Percentiles rank a stretch among this genome's conserved stretches.
phyloP scores from a whole-genome alignment of 495 filamentous ascomycete genomes.

The Tuber brumale region DNA sequence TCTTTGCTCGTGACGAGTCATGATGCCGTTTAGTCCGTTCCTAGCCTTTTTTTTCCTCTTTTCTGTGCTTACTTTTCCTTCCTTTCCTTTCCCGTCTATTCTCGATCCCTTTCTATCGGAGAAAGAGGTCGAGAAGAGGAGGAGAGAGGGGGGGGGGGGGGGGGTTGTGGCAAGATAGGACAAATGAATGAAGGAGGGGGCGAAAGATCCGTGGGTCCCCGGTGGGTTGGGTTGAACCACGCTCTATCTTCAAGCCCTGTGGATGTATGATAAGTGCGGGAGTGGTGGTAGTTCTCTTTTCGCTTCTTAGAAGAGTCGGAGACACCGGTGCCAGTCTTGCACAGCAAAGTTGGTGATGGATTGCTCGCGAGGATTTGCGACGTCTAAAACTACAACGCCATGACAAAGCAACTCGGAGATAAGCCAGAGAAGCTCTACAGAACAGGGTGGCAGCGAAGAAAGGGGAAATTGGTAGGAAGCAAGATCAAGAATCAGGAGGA shows the following conservation, averaged over 20 bases:
- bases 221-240: neutral
- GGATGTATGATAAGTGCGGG: neutral
- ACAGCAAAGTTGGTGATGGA: neutral
- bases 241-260: neutral
- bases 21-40: constrained; percentile 19
- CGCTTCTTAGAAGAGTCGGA: no score
- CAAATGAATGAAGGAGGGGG: neutral
- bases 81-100: neutral
- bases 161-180: neutral
- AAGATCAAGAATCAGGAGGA: constrained; percentile 13
- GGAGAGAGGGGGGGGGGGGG: neutral
- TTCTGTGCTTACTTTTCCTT: neutral
- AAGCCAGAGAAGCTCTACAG: constrained; percentile 19
- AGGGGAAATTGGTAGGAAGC: constrained; percentile 8
- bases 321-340: neutral
- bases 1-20: constrained; percentile 41
- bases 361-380: neutral
- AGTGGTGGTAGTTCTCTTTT: neutral
- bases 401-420: constrained; percentile 25
- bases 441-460: constrained; percentile 8
- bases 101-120: neutral
- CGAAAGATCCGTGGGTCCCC: neutral
- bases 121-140: neutral
- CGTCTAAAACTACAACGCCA: constrained; percentile 28
- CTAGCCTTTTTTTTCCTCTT: neutral